phyloP scores from a whole-genome alignment of 179 eudicot genomes.

The Beta macrorhiza region DNA sequence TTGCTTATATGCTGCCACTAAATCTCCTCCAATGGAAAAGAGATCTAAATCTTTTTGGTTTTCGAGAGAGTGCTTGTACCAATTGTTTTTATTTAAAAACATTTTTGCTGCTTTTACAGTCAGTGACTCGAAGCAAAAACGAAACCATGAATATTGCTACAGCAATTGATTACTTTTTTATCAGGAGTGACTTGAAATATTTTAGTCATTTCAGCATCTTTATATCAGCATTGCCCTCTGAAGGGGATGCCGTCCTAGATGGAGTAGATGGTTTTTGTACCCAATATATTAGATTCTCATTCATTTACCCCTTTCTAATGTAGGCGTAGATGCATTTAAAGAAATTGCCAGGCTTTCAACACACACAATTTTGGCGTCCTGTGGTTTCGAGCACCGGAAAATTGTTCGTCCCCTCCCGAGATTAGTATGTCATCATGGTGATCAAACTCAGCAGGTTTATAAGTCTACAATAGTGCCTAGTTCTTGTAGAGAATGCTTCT shows the following conservation, averaged over 20 bases:
- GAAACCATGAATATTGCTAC: not conserved
- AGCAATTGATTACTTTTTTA: not conserved
- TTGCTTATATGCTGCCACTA: not conserved
- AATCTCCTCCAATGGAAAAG: not conserved
- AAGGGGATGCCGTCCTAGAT: not conserved
- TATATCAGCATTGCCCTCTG: no score
- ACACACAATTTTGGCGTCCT: slow-evolving; percentile 72
- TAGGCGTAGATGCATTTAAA: slow-evolving; percentile 65
- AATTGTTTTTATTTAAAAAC: not conserved
- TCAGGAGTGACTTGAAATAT: not conserved
- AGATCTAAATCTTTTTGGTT: not conserved
- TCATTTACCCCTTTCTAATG: slow-evolving; percentile 10
- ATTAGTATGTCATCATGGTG: slow-evolving; percentile 46
- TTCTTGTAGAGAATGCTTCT: slow-evolving; percentile 74
- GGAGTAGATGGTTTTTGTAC: not conserved
- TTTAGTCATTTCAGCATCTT: not conserved
- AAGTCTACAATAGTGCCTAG: slow-evolving; percentile 58
- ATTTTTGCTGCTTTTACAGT: not conserved
- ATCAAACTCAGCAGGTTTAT: slow-evolving; percentile 32
- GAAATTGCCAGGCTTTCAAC: slow-evolving; percentile 83
- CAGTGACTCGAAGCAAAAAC: not conserved
- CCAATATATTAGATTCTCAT: not conserved
- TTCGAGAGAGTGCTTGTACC: not conserved
- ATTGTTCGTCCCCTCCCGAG: slow-evolving; percentile 39
- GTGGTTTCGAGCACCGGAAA: slow-evolving; percentile 57